phyloP scores from a whole-genome alignment of 2,329 filamentous ascomycete species.

The Colletotrichum eleusines region DNA sequence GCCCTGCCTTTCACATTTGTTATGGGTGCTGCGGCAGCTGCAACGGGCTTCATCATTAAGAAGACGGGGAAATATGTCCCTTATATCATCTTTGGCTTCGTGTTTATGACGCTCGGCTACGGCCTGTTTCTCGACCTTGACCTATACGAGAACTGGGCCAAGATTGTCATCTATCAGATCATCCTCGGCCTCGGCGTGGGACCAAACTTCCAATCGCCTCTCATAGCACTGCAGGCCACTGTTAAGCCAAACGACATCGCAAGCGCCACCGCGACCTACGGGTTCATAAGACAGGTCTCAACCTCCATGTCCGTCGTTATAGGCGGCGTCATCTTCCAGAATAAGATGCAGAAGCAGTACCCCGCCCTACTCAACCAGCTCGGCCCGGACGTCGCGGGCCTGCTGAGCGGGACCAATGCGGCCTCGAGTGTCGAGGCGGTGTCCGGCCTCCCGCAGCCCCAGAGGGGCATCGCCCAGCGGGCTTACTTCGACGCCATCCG shows the following conservation, averaged over 20 bases:
- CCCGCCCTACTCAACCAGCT: constrained; percentile 62
- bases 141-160: constrained; percentile 49
- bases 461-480: constrained; percentile 56
- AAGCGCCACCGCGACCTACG: constrained; percentile 71
- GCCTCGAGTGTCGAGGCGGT: constrained; percentile 71
- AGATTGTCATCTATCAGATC: constrained; percentile 67
- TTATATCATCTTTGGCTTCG: constrained; percentile 64
- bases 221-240: constrained; percentile 73
- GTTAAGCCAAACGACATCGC: constrained; percentile 71
- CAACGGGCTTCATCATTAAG: constrained; percentile 49
- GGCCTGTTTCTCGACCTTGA: constrained; percentile 64
- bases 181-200: constrained; percentile 71
- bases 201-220: constrained; percentile 71
- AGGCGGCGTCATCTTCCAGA: constrained; percentile 57
- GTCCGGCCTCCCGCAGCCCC: constrained; percentile 58
- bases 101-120: constrained; percentile 67
- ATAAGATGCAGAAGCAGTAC: constrained; percentile 55
- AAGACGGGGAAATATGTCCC: constrained; percentile 68
- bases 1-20: constrained; percentile 68
- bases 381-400: constrained; percentile 60
- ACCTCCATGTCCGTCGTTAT: constrained; percentile 70
- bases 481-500: constrained; percentile 64
- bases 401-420: constrained; percentile 70
- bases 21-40: constrained; percentile 44
- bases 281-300: constrained; percentile 69